Base-by-base conservation (phyloP, 805 yeast species). In the Millerago galiae region DNA sequence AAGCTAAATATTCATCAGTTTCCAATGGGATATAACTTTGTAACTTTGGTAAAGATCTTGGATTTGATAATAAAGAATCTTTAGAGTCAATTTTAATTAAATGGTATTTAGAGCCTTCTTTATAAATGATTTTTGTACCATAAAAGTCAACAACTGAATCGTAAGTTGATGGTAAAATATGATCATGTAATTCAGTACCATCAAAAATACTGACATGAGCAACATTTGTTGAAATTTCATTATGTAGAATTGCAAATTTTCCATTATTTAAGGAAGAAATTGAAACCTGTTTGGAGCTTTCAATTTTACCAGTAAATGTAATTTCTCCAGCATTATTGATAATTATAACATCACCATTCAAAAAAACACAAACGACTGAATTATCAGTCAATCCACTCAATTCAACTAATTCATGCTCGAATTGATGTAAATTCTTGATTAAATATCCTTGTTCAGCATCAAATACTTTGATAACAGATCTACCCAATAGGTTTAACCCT, bases 91-190 rank as follows among this genome's bases (percentile, higher is more conserved):
- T 41, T 4, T 29, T 34, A 7, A 51, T 17, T 2, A 42, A 41
- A 17, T 45, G 40, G 31, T 43, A 41, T 29, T 47, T 39, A 11
- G 31, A 26, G 6, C 21, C 34, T 5, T 38, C 27, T 15, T 46
- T 36, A 33, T 41, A 39, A n/a, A 54, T 47, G n/a, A 58, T 41
- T 28, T 56, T 56, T 1, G 56, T 30, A 7, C 60, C 60, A 37
- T 35, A 41, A 36, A 49, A 43, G 26, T 56, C 61, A 2, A 30
- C 29, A 34, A 57, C 43, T n/a, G 51, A 35, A n/a, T 45, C 44
- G 15, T 35, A 50, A 2, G 41, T 16, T 18, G 46, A 15, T 3
- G 51, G 30, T 25, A 55, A 37, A 3, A 36, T n/a, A 16, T 48
- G 47, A 1, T 37, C 35, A 11, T 18, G 34, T 21, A 54, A 31